These are phyloP conservation scores for Musa balbisiana DNA, from an alignment of 202 grass and related monocot genomes.

Conservation along the genomic window DNA sequence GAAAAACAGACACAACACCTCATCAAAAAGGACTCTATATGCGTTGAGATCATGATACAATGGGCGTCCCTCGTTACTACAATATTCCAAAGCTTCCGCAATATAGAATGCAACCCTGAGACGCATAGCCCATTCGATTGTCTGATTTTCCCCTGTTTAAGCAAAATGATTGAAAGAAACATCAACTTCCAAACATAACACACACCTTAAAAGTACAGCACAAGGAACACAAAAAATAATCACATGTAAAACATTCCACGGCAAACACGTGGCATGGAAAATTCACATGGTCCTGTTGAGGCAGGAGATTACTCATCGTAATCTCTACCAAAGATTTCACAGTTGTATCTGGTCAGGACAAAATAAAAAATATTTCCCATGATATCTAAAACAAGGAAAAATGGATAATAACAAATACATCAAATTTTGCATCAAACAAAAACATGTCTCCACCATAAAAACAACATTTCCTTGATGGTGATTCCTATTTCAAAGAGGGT, in stretches of 20 bases:
- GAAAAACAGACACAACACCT: constrained; percentile 30
- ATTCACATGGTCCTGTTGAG: not conserved
- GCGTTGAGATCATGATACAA: constrained; percentile 92
- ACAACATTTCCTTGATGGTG: not conserved
- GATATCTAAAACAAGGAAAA: not conserved
- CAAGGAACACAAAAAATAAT: not conserved
- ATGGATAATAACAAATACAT: not conserved
- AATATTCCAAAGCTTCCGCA: constrained; percentile 80
- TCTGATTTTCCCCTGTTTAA: constrained; percentile 89
- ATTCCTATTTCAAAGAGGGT: not conserved
- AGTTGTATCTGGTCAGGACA: too few species aligned
- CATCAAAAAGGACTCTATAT: constrained; percentile 88
- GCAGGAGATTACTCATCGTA: too few species aligned
- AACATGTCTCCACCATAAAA: not conserved
- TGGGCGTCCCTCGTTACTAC: constrained; percentile 53
- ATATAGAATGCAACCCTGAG: constrained; percentile 77
- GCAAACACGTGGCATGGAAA: not conserved
- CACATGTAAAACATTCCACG: not conserved
- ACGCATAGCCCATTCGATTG: constrained; percentile 98
- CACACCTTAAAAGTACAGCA: not conserved
- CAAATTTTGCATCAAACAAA: not conserved
- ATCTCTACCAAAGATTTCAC: too few species aligned
- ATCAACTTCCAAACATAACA: not conserved
- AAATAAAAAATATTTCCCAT: too few species aligned
- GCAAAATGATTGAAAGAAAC: constrained; percentile 1